Evolutionary conservation across 192 early-diverging fungal species (phyloP), one percentile per base, ranked within the genome.

Genomic region (Gonapodya prolifera): DNA sequence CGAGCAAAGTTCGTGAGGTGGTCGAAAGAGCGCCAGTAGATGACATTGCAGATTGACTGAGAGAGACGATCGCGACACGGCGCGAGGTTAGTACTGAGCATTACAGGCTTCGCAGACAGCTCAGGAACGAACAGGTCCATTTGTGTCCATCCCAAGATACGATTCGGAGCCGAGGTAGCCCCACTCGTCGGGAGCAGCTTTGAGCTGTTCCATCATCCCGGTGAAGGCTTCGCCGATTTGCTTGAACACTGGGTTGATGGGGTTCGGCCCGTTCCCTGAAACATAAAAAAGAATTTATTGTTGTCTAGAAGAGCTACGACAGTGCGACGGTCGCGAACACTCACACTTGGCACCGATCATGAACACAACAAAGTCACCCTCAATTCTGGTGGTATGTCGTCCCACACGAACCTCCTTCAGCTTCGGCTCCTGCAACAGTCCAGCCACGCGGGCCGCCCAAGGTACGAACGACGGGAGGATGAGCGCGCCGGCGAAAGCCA

Each of bases 1-100:
- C 71, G 18, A 32, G 71, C 71, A 32, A 30, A 73, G 71, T 73
- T 73, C 8, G 71, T 73, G 71, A 73, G 71, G 18, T 73, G 71
- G 18, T 73, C 71, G 31, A 73, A 73, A 2, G 71, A 73, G 31
- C 71, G 71, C 28, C 18, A 73, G 71, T 73, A 73, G 18, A 73
- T 32, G 71, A 32, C 29, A 16, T 8, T 61, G 8, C 8, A 8
- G 8, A 61, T 8, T 23, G 45, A 61, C 45, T 61, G n/a, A n/a
- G n/a, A n/a, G 45, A 69, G 45, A 69, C 8, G 45, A n/a, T 16
- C 8, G 45, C 45, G 8, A n/a, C 45, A 69, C 13, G 45, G 71
- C 8, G 28, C 31, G 71, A 13, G 2, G 32, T 32, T 8, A 73
- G 71, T 29, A 30, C 32, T 8, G 71, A 16, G 32, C 16, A 13